These are phyloP conservation scores for Scedosporium boydii DNA, from an alignment of 2,329 filamentous ascomycete genomes.

Conservation along the genomic window DNA sequence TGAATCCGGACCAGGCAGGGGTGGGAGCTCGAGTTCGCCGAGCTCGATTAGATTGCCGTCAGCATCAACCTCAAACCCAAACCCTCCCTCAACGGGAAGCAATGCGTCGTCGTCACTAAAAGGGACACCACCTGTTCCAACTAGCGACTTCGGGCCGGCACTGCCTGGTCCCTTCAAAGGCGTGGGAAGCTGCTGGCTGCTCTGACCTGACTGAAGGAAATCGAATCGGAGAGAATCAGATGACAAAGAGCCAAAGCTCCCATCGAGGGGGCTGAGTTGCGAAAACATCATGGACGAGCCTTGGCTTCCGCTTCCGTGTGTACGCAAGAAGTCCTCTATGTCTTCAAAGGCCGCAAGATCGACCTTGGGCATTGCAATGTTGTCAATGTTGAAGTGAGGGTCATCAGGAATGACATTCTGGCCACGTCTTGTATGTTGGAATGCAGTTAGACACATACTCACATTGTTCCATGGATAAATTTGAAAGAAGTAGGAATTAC, in stretches of 20 bases:
- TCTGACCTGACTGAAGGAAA: constrained; percentile 10
- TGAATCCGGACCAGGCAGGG: constrained; percentile 17
- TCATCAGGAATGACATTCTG: constrained; percentile 76
- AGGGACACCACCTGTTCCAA: constrained; percentile 16
- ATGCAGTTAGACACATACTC: neutral
- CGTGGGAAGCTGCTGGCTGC: constrained; percentile 8
- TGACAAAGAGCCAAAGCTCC: constrained; percentile 17
- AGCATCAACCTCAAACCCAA: constrained; percentile 40
- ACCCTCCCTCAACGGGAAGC: constrained; percentile 23
- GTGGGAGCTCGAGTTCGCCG: constrained; percentile 33
- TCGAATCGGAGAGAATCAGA: constrained; percentile 23
- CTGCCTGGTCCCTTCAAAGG: constrained; percentile 6
- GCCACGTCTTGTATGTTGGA: constrained; percentile 48
- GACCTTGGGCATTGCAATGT: constrained; percentile 46
- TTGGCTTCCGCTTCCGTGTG: constrained; percentile 19
- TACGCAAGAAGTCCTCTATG: constrained; percentile 16
- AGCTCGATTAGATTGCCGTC: constrained; percentile 38
- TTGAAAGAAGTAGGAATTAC: constrained; percentile 33
- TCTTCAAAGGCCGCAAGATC: constrained; percentile 31
- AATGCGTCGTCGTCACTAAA: constrained; percentile 28
- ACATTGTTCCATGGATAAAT: neutral
- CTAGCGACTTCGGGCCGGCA: neutral
- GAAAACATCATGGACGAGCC: constrained; percentile 26
- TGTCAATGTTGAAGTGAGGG: constrained; percentile 64
- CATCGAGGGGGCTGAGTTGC: constrained; percentile 34